Evolutionary conservation across 1,284 basidiomycete species (phyloP), one percentile per base, ranked within the genome.

Genomic region (Ceratobasidium papillatum): DNA sequence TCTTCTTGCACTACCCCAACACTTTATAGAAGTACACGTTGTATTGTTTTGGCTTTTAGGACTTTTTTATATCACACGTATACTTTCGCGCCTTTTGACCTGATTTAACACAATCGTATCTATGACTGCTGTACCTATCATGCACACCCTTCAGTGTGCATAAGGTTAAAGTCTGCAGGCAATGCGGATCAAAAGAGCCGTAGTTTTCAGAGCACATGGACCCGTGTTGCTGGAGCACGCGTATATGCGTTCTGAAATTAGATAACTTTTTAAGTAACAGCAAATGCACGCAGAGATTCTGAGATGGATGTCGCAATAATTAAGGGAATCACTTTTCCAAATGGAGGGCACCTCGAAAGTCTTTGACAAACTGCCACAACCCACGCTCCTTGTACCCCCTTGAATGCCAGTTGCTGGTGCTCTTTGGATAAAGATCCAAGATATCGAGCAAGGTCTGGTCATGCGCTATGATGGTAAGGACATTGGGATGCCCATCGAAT

Each of bases 1-100:
- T 68, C 32, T 68, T 68, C 36, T 41, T 71, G 38, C 68, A 59
- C 22, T 71, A 71, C 41, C 68, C 68, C 30, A 71, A 71, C 25
- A 59, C 56, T n/a, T 47, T 56, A 25, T 71, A 47, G 22, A 45
- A 30, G n/a, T 27, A 12, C 36, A 19, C 34, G 12, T 38, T 38
- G 17, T 61, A 17, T 22, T 38, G 25, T 12, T 14, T n/a, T n/a
- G n/a, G n/a, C 30, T 58, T 58, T 61, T 61, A 27, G 27, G 30
- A 32, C 27, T 17, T 22, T n/a, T 14, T 51, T 51, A 9, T 25
- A 7, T 19, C 27, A n/a, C n/a, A 41, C 25, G 27, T 56, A 19
- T 30, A 32, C 30, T 56, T 25, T 56, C 19, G 27, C 32, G 25
- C 32, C 11, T 22, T 56, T 56, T 34, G 27, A 27, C 2, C 14